Evolutionary conservation across 495 filamentous ascomycete genomes (phyloP), one percentile per base, ranked within the genome.

Genomic region (Xylaria castorea): DNA sequence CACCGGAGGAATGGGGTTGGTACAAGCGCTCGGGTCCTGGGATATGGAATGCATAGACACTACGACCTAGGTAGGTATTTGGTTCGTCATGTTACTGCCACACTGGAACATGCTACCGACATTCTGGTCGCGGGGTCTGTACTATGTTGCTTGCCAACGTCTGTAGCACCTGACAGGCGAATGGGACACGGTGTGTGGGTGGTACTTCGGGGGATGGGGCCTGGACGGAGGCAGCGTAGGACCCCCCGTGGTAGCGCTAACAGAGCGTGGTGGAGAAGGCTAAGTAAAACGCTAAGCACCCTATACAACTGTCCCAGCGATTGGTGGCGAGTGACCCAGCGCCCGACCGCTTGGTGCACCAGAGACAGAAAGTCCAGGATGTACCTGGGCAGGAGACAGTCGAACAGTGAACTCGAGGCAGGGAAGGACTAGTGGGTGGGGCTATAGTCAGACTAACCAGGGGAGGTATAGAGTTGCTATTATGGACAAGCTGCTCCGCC

Each of bases 111-210:
- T 67, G 70, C 51, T 72, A 72, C 70, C 70, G 70, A 67, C 70
- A 72, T 72, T 72, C 53, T 67, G 70, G 70, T 72, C 70, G 70
- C 53, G 70, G 70, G 70, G 70, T 72, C 70, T 61, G 46, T 71
- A 66, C 32, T 60, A 64, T 18, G 50, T 46, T 51, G 60, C 62
- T 27, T 60, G 38, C 51, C 70, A 72, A 61, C 50, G 51, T 55
- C 70, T 65, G 62, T 60, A 46, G 27, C 63, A 60, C 70, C 62
- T 50, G 36, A 64, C 61, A 44, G 36, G 30, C 61, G 61, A 64
- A 64, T 64, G 38, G 38, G 61, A 30, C 22, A 27, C 14, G 5
- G 20, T n/a, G 38, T 64, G 61, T 64, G 61, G 61, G 61, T 64
- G 38, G 61, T n/a, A 64, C 44, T 61, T 61, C 32, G 58, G 58